Evolutionary conservation across 306 rosid species (phyloP).

Genomic region (Vigna radiata): DNA sequence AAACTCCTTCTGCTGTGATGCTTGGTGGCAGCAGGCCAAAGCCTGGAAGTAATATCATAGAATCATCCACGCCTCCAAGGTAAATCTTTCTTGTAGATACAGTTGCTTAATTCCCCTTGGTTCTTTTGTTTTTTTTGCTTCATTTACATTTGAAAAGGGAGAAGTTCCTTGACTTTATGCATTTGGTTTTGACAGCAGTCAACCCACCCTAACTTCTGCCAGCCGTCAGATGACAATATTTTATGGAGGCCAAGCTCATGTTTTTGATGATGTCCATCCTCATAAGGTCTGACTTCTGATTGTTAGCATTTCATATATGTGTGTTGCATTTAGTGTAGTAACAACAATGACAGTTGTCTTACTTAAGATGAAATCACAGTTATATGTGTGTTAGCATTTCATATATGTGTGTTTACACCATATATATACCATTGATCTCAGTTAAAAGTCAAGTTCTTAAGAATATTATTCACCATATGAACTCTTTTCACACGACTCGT

Average conservation of each 20-base stretch:
- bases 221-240: constrained; percentile 96
- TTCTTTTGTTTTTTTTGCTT: neutral
- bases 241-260: constrained; percentile 99
- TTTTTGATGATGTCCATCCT: constrained; percentile 93
- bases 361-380: neutral
- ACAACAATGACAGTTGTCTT: neutral
- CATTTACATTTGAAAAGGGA: constrained; percentile 27
- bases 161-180: constrained; percentile 43
- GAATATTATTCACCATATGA: neutral
- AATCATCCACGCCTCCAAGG: constrained; percentile 70
- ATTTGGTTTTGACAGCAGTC: constrained; percentile 63
- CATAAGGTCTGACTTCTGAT: constrained; percentile 72
- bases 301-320: constrained; percentile 31
- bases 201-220: constrained; percentile 64
- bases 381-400: no score
- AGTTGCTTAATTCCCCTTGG: constrained; percentile 19
- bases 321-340: constrained; percentile 6
- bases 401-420: no score
- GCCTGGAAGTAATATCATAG: constrained; percentile 56
- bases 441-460: neutral
- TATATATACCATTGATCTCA: neutral
- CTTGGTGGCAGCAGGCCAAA: constrained; percentile 71
- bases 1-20: constrained; percentile 60
- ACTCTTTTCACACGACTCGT: neutral
- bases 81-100: constrained; percentile 36